A percentile compares a stretch with the other conserved stretches of the same genome.
Evolutionary conservation across 768 basidiomycete genomes (phyloP).

Genomic region (Russula olivacea): DNA sequence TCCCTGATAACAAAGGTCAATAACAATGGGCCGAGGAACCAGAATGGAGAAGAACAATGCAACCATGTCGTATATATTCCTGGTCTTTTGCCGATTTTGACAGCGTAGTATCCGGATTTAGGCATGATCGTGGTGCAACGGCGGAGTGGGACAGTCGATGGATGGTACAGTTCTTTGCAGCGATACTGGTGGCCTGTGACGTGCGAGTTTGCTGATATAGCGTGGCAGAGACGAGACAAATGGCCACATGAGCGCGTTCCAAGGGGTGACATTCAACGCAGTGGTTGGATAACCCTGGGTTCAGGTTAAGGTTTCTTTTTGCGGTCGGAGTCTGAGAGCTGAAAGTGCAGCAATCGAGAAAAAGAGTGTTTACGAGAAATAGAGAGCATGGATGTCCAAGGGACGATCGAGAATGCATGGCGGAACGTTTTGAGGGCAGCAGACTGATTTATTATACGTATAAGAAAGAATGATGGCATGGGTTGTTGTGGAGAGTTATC

Average conservation of each 20-base stretch:
- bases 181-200: background rate
- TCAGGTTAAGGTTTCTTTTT: background rate
- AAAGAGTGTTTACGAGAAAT: too few species aligned
- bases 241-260: background rate
- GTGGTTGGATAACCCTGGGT: background rate
- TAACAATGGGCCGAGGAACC: background rate
- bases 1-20: constrained; percentile 42
- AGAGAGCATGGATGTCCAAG: too few species aligned
- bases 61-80: constrained; percentile 75
- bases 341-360: too few species aligned
- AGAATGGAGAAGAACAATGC: constrained; percentile 20
- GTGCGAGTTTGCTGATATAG: background rate
- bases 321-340: too few species aligned
- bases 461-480: too few species aligned
- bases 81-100: constrained; percentile 52
- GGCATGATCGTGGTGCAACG: constrained; percentile 7
- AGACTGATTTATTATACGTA: too few species aligned
- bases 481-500: too few species aligned
- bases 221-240: background rate
- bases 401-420: too few species aligned
- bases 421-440: too few species aligned
- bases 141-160: background rate
- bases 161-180: background rate
- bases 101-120: constrained; percentile 59
- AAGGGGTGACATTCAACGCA: background rate